phyloP scores from a whole-genome alignment of 352 stramenopile genomes.

The Thalassiosira sp. region DNA sequence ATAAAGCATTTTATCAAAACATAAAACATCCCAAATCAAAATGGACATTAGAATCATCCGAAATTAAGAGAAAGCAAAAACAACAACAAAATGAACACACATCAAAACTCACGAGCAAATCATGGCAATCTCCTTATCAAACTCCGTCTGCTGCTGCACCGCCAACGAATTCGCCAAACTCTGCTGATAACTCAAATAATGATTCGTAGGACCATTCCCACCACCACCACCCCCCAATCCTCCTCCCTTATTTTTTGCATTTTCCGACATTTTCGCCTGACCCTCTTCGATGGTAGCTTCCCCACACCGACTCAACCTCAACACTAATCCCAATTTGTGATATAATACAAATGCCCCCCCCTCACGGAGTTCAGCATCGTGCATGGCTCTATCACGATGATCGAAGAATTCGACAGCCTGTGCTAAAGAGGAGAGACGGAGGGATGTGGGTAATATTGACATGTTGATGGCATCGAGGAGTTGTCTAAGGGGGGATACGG shows the following conservation, averaged over 20 bases:
- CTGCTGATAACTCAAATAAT: constrained; percentile 37
- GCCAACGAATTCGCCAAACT: constrained; percentile 20
- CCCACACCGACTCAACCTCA: constrained; percentile 27
- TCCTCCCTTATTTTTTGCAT: background rate
- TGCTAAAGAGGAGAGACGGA: constrained; percentile 41
- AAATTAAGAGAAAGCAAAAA: background rate
- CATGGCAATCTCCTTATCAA: constrained; percentile 65
- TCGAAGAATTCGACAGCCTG: constrained; percentile 63
- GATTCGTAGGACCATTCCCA: constrained; percentile 16
- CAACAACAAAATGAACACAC: background rate
- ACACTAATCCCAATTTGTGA: constrained; percentile 57
- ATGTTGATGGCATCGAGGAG: constrained; percentile 64
- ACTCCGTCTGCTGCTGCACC: constrained; percentile 42
- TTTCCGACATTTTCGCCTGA: background rate
- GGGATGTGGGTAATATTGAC: constrained; percentile 55
- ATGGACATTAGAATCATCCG: background rate
- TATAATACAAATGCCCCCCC: constrained; percentile 57
- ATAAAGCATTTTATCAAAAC: constrained; percentile 7
- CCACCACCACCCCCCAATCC: background rate
- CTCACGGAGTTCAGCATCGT: constrained; percentile 58
- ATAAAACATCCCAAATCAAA: background rate
- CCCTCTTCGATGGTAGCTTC: constrained; percentile 6
- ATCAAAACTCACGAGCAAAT: constrained; percentile 44
- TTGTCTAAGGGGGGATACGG: constrained; percentile 48
- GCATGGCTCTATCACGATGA: constrained; percentile 53